These are phyloP conservation scores for Dunaliella primolecta DNA, from an alignment of 139 green algal species.

Conservation along the genomic window DNA sequence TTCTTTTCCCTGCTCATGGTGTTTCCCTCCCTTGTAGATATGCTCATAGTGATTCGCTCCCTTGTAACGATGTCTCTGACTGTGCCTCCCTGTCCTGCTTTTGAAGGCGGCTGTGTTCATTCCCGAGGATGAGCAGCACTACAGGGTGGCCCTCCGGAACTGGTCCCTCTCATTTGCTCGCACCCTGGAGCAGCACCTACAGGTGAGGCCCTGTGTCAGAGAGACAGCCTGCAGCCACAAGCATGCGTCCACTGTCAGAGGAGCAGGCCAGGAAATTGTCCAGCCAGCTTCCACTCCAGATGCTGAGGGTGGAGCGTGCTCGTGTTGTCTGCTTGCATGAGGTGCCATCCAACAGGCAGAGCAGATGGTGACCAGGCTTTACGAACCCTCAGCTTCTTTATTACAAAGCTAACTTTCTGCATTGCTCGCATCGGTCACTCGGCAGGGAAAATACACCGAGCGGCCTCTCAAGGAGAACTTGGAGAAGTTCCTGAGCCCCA, in stretches of 20 bases:
- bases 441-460: no score
- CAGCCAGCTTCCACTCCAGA: conserved; percentile 14
- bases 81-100: no score
- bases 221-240: no score
- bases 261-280: not conserved
- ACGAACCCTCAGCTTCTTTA: conserved; percentile 14
- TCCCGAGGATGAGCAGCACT: conserved; percentile 30
- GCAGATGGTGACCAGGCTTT: conserved; percentile 19
- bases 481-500: conserved; percentile 19
- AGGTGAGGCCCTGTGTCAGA: conserved; percentile 16
- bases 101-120: conserved; percentile 19
- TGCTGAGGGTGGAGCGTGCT: not conserved
- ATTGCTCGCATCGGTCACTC: no score
- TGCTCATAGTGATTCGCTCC: no score
- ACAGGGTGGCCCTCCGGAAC: conserved; percentile 32
- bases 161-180: conserved; percentile 40
- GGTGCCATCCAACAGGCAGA: not conserved
- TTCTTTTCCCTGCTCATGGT: no score
- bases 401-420: no score
- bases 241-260: not conserved
- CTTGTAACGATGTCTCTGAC: no score
- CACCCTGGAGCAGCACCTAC: conserved; percentile 39
- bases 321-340: not conserved
- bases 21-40: no score
- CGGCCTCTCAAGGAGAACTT: conserved; percentile 13